A percentile compares a stretch with the other conserved stretches of the same genome.
Evolutionary conservation across 345 rosid genomes (phyloP).

Genomic region (Linum tenue): DNA sequence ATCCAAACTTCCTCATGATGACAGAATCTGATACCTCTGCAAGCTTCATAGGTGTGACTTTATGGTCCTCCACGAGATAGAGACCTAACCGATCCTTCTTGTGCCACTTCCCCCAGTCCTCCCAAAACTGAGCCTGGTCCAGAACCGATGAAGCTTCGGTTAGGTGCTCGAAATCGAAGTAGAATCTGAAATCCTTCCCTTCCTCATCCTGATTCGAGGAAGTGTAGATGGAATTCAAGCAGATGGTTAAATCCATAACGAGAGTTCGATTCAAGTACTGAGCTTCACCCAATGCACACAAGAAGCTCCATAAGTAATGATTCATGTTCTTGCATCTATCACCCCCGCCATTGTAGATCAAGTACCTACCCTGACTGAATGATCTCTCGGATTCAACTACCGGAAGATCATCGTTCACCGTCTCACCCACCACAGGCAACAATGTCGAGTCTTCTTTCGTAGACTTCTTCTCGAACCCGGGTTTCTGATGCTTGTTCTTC

Average conservation of each 20-base stretch:
- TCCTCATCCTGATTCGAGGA: conserved; percentile 73
- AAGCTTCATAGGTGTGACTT: conserved; percentile 70
- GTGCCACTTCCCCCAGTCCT: conserved; percentile 71
- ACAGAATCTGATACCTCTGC: conserved; percentile 50
- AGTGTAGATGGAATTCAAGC: conserved; percentile 64
- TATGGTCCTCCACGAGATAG: conserved; percentile 61
- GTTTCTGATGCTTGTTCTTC: conserved; percentile 58
- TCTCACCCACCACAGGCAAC: conserved; percentile 62
- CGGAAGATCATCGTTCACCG: conserved; percentile 68
- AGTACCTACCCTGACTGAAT: conserved; percentile 55
- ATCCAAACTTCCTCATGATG: conserved; percentile 88
- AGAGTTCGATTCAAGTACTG: conserved; percentile 80
- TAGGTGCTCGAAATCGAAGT: conserved; percentile 92
- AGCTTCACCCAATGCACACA: conserved; percentile 93
- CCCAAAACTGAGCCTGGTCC: conserved; percentile 86
- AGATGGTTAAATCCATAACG: conserved; percentile 79
- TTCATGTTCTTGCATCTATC: conserved; percentile 96
- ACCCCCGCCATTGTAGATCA: conserved; percentile 71
- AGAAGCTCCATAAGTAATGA: conserved; percentile 90
- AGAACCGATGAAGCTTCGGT: conserved; percentile 77
- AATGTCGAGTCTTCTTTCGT: conserved; percentile 27
- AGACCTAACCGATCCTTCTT: conserved; percentile 41
- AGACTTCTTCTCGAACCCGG: conserved; percentile 46
- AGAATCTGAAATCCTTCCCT: conserved; percentile 90
- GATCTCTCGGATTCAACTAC: conserved; percentile 61